These are phyloP conservation scores for Dictyostelium capitatum DNA, from an alignment of 78 protist species.

Conservation along the genomic window DNA sequence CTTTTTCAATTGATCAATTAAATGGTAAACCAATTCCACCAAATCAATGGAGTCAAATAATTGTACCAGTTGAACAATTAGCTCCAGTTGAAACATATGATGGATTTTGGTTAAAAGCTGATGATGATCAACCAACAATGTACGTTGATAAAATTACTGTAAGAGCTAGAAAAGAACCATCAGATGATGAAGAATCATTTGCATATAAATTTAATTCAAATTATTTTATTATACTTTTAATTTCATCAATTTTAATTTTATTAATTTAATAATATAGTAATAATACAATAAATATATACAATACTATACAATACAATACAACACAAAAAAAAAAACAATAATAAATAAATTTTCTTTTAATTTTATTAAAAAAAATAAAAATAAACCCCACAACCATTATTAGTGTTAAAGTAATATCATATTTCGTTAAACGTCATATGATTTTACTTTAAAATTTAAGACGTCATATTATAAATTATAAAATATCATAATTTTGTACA, in stretches of 20 bases:
- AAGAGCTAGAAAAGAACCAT: slow-evolving; percentile 39
- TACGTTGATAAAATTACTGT: slow-evolving; percentile 57
- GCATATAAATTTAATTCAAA: background rate
- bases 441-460: too few relatives aligned
- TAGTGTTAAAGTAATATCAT: too few relatives aligned
- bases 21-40: slow-evolving; percentile 19
- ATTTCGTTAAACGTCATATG: too few relatives aligned
- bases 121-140: slow-evolving; percentile 32
- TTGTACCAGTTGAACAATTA: background rate
- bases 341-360: too few relatives aligned
- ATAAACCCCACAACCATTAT: too few relatives aligned
- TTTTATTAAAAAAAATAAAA: too few relatives aligned
- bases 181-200: background rate
- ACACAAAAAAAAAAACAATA: too few relatives aligned
- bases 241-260: slow-evolving; percentile 11
- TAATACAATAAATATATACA: background rate
- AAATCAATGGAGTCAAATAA: slow-evolving; percentile 27
- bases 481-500: too few relatives aligned
- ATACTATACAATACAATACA: too few relatives aligned
- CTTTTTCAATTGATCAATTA: background rate
- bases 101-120: slow-evolving; percentile 49
- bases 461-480: too few relatives aligned
- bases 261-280: background rate
- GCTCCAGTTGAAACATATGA: background rate
- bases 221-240: background rate